Evolutionary conservation across 148 eudicot genomes (phyloP).

Genomic region (Silene conica): DNA sequence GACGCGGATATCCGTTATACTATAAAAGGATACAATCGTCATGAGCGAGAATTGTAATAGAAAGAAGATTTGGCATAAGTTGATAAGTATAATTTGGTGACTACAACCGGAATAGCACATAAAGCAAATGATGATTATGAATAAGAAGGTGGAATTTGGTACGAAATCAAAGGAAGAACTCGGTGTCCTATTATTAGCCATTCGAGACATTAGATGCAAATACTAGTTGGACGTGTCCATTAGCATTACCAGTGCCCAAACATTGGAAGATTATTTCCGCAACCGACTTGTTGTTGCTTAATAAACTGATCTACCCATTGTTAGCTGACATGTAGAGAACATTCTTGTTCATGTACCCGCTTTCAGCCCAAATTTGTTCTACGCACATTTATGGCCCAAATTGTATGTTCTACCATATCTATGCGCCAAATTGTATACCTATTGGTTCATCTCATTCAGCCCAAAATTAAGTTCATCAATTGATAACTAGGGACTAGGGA

Average conservation of each 20-base stretch:
- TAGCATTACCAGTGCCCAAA: neutral
- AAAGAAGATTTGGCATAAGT: neutral
- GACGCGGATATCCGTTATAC: too few relatives aligned
- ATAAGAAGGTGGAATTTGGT: neutral
- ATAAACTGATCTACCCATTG: too few relatives aligned
- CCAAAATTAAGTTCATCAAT: neutral
- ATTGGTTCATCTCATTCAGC: neutral
- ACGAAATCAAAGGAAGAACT: slow-evolving; percentile 4
- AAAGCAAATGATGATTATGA: neutral
- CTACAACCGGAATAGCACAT: neutral
- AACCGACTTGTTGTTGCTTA: neutral
- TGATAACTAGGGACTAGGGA: too few relatives aligned
- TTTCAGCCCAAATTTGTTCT: neutral
- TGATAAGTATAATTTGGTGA: neutral
- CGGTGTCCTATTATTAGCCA: slow-evolving; percentile 22
- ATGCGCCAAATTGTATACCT: neutral
- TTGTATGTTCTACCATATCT: neutral
- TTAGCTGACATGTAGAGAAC: neutral
- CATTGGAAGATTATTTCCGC: neutral
- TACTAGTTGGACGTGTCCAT: slow-evolving; percentile 18
- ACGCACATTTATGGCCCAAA: neutral
- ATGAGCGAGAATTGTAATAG: too few relatives aligned
- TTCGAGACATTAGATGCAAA: slow-evolving; percentile 10
- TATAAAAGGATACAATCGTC: too few relatives aligned
- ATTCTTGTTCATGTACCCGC: neutral